Evolutionary conservation across 768 basidiomycete species (phyloP).

Genomic region (Naganishia friedmannii): DNA sequence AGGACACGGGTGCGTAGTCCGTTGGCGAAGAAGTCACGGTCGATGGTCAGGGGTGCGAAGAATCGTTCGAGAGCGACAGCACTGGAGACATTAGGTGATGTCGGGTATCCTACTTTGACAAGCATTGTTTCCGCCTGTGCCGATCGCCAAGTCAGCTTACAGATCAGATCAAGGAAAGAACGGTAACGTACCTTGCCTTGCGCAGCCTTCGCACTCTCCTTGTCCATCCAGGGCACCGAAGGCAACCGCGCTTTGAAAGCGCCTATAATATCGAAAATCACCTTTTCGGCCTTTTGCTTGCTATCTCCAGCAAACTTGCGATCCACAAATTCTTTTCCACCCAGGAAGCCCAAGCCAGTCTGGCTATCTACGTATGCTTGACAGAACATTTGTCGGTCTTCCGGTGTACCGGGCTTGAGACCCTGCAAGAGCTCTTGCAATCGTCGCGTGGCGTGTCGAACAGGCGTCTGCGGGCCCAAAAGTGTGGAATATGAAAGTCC

Average conservation of each 20-base stretch:
- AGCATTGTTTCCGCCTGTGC: slow-evolving; percentile 71
- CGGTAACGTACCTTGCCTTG: slow-evolving; percentile 66
- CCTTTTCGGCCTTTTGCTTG: slow-evolving; percentile 71
- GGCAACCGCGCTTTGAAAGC: slow-evolving; percentile 76
- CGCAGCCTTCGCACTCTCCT: slow-evolving; percentile 73
- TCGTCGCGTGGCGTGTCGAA: slow-evolving; percentile 70
- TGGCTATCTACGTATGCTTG: slow-evolving; percentile 66
- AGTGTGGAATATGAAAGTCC: slow-evolving; percentile 63
- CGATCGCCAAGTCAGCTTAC: background rate
- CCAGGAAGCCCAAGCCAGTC: slow-evolving; percentile 70
- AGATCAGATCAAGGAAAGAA: slow-evolving; percentile 1
- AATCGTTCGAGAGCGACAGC: slow-evolving; percentile 69
- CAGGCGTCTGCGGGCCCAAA: slow-evolving; percentile 70
- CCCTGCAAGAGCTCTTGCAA: slow-evolving; percentile 74
- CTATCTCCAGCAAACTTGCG: slow-evolving; percentile 59
- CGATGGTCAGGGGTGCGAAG: slow-evolving; percentile 66
- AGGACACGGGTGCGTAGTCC: slow-evolving; percentile 55
- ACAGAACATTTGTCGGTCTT: slow-evolving; percentile 81
- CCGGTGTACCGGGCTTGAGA: slow-evolving; percentile 78
- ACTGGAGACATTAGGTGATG: slow-evolving; percentile 74
- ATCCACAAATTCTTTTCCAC: slow-evolving; percentile 75
- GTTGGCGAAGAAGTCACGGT: slow-evolving; percentile 78
- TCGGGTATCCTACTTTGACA: slow-evolving; percentile 89
- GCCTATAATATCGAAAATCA: slow-evolving; percentile 75
- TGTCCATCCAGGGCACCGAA: slow-evolving; percentile 86